Base-by-base conservation (phyloP, 75 land plant genomes). In the Larix kaempferi region DNA sequence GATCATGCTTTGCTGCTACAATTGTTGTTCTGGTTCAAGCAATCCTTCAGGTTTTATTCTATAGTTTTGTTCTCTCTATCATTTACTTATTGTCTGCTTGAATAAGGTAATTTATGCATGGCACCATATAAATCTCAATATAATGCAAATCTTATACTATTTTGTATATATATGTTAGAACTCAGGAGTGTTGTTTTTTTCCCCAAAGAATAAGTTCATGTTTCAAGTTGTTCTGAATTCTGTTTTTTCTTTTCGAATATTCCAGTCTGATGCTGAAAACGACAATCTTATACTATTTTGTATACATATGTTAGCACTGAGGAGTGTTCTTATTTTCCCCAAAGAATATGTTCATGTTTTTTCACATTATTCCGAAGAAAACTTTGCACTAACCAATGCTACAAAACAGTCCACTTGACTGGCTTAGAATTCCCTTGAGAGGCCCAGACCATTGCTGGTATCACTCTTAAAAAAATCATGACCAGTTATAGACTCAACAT, bases 21-120 rank as follows among this genome's bases (percentile, higher is more conserved):
- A 78, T 82, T 95, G 74, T 91, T 95, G 27, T 89, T 84, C 76
- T 95, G 98, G 98, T 95, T 95, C 82, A 92, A 95, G 75, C 72
- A 82, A 73, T 90, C 91, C 21, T 95, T 95, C 87, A 95, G 91
- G 95, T 92, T 67, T 25, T 25, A 33, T 23, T 39, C 29, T 14
- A n/a, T 44, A 7, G 52, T 44, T 44, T 44, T 44, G 52, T 44
- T 44, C 52, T 44, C 8, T 44, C 52, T 44, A 44, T 7, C 0
- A 44, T 44, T 44, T 44, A 8, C 52, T 44, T 10, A 44, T 44
- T 44, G 52, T 65, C 17, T 69, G 19, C 12, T 17, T 39, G 23
- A 69, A 41, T 19, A n/a, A 41, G 8, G 44, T 69, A 22, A 69
- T 39, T 35, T 44, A 65, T 65, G 39, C 35, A 29, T 65, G n/a